Conservation (phyloP, 225 moss, liverwort and hornwort species). For the Asterella californica region DNA sequence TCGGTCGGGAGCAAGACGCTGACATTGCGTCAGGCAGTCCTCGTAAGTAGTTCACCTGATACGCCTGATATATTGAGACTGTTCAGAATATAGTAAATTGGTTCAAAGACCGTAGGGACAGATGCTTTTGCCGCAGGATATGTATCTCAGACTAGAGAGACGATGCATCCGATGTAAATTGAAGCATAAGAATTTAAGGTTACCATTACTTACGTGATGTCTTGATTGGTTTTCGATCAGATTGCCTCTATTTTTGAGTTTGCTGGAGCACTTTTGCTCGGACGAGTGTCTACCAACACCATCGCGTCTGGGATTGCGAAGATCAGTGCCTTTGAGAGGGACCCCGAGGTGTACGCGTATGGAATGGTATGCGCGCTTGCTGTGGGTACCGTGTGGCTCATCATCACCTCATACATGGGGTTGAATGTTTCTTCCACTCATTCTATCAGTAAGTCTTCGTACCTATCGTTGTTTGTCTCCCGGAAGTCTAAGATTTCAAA, state of each 20-base stretch:
- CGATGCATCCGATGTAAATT: neutral
- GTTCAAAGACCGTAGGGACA: no score
- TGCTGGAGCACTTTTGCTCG: slow-evolving; percentile 54
- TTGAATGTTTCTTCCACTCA: slow-evolving; percentile 65
- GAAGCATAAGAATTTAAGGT: neutral
- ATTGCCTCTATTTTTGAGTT: slow-evolving; percentile 70
- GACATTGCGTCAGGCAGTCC: slow-evolving; percentile 57
- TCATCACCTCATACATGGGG: slow-evolving; percentile 52
- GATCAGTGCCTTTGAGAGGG: slow-evolving; percentile 43
- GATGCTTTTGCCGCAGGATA: no score
- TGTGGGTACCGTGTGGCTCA: slow-evolving; percentile 62
- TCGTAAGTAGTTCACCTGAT: slow-evolving; percentile 29
- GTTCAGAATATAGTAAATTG: no score
- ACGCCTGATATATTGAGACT: neutral
- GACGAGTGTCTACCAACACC: slow-evolving; percentile 62
- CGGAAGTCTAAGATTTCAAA: no score
- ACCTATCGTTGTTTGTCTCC: no score
- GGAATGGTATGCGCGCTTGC: slow-evolving; percentile 70
- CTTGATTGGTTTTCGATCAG: slow-evolving; percentile 25
- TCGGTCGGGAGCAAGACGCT: slow-evolving; percentile 66
- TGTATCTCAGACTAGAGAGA: neutral
- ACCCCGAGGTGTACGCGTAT: slow-evolving; percentile 67
- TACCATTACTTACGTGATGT: neutral
- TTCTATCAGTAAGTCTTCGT: slow-evolving; percentile 54
- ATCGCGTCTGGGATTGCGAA: slow-evolving; percentile 63